Percentiles rank a stretch among this genome's conserved stretches.
phyloP scores from a whole-genome alignment of 441 rosid species.

The Francoa sonchifolia region DNA sequence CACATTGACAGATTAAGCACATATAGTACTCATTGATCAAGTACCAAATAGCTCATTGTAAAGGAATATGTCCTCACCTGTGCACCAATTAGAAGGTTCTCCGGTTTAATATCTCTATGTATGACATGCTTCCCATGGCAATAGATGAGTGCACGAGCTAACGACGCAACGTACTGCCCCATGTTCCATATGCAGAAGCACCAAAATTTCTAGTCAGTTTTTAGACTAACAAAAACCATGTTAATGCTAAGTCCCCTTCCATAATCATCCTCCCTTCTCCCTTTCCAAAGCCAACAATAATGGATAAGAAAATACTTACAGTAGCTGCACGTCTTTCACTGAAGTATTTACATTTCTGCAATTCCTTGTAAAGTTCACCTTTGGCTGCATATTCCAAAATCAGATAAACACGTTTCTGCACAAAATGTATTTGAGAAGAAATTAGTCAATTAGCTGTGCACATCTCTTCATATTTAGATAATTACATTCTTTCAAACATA shows the following conservation, averaged over 20 bases:
- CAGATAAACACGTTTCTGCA: conserved; percentile 89
- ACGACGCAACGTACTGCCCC: conserved; percentile 80
- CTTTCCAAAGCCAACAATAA: background rate
- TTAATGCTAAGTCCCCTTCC: too few relatives aligned
- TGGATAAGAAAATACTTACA: conserved; percentile 32
- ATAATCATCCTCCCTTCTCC: too few relatives aligned
- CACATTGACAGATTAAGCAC: conserved; percentile 11
- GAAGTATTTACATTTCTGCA: conserved; percentile 85
- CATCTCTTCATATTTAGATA: background rate
- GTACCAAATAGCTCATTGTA: background rate
- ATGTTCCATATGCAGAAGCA: conserved; percentile 12
- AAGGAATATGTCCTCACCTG: conserved; percentile 36
- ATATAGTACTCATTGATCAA: background rate
- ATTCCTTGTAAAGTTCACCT: conserved; percentile 89
- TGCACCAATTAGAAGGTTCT: conserved; percentile 72
- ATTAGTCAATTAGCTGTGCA: background rate
- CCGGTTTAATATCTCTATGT: conserved; percentile 95
- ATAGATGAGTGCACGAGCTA: conserved; percentile 91
- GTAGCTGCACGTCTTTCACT: conserved; percentile 93
- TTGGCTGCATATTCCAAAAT: conserved; percentile 94
- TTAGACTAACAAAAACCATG: background rate
- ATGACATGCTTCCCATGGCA: conserved; percentile 98
- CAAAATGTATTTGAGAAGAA: conserved; percentile 4
- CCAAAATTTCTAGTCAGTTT: background rate
- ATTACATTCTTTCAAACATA: background rate